A percentile compares a stretch with the other conserved stretches of the same genome.
These are phyloP conservation scores for Aethionema arabicum DNA, from an alignment of 345 rosid species.

Conservation along the genomic window DNA sequence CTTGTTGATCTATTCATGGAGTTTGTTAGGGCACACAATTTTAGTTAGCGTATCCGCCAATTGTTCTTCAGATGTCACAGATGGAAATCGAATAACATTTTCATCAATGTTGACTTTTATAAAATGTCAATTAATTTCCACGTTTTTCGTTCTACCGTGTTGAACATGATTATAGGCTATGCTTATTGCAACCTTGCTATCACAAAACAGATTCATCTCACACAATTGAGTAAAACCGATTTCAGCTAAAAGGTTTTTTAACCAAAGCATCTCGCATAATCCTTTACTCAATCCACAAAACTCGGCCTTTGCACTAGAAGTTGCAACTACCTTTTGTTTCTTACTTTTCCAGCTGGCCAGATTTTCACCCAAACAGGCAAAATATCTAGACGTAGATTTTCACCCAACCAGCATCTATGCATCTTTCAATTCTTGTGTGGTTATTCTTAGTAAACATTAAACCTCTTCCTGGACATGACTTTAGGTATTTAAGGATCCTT, in stretches of 20 bases:
- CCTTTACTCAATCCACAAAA: not conserved
- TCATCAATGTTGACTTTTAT: constrained; percentile 8
- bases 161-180: constrained; percentile 1
- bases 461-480: too few species aligned
- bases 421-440: constrained; percentile 2
- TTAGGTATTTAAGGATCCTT: too few species aligned
- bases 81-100: not conserved
- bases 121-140: constrained; percentile 6
- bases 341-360: too few species aligned
- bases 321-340: too few species aligned
- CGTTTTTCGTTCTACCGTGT: constrained; percentile 8
- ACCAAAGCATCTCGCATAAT: not conserved
- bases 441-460: not conserved
- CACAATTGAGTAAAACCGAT: not conserved
- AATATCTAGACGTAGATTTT: too few species aligned
- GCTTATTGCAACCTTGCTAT: not conserved
- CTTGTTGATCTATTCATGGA: not conserved
- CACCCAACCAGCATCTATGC: not conserved
- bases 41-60: not conserved
- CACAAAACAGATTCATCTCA: not conserved
- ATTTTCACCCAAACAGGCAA: too few species aligned
- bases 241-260: not conserved
- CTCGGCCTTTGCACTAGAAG: not conserved
- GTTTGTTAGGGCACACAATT: not conserved
- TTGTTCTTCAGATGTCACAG: not conserved